phyloP scores from a whole-genome alignment of 768 basidiomycete genomes.

The Xerocomus brunneocitrinus region DNA sequence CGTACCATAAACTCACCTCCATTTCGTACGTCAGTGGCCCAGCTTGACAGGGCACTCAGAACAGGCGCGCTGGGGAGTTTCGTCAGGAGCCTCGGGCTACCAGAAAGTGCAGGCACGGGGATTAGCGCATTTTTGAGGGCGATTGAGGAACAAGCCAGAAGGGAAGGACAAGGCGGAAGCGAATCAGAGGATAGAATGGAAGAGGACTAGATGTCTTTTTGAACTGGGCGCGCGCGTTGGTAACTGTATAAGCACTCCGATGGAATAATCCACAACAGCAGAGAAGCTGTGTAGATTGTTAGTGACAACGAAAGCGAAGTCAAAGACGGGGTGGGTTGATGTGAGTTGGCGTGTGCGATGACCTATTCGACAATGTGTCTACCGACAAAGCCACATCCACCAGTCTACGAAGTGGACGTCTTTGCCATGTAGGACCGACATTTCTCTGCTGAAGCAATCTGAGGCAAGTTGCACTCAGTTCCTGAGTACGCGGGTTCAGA shows the following conservation, averaged over 20 bases:
- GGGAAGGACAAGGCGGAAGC: slow-evolving; percentile 32
- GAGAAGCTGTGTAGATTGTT: too few relatives aligned
- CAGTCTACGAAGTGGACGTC: too few relatives aligned
- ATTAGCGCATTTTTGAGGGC: slow-evolving; percentile 78
- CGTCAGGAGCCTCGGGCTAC: slow-evolving; percentile 74
- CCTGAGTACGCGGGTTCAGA: too few relatives aligned
- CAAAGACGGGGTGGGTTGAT: too few relatives aligned
- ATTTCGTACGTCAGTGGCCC: slow-evolving; percentile 74
- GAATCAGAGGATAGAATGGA: slow-evolving; percentile 61
- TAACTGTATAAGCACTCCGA: background rate
- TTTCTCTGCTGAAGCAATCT: too few relatives aligned
- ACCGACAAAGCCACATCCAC: too few relatives aligned
- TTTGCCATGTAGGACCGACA: too few relatives aligned
- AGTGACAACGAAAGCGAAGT: too few relatives aligned
- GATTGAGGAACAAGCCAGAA: slow-evolving; percentile 68
- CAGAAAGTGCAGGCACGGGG: slow-evolving; percentile 78
- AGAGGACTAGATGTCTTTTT: slow-evolving; percentile 50
- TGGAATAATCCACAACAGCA: background rate
- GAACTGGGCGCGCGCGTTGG: background rate
- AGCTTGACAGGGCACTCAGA: slow-evolving; percentile 78
- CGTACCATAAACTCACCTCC: slow-evolving; percentile 79
- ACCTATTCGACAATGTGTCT: too few relatives aligned
- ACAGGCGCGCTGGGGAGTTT: slow-evolving; percentile 75
- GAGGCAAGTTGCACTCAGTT: too few relatives aligned
- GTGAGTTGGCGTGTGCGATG: too few relatives aligned